These are phyloP conservation scores for Aspergillus sp. DNA, from an alignment of 2,329 filamentous ascomycete genomes.

Conservation along the genomic window DNA sequence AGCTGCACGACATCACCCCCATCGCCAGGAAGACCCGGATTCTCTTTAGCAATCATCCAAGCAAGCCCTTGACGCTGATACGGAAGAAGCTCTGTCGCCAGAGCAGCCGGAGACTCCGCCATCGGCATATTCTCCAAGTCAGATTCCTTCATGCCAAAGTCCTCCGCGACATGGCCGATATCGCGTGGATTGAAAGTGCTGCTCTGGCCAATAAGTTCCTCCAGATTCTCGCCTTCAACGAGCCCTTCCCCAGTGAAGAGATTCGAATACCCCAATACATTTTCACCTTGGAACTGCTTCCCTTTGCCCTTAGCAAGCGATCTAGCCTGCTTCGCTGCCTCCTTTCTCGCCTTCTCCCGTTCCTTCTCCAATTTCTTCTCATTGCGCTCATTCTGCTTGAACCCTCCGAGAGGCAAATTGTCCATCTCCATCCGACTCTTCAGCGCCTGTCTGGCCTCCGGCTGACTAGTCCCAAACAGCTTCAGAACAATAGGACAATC, in stretches of 20 bases:
- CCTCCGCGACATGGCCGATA: slow-evolving; percentile 65
- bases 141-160: slow-evolving; percentile 70
- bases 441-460: slow-evolving; percentile 55
- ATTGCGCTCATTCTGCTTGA: slow-evolving; percentile 60
- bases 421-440: slow-evolving; percentile 64
- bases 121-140: slow-evolving; percentile 70
- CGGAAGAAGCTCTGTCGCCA: slow-evolving; percentile 70
- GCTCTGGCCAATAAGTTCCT: slow-evolving; percentile 66
- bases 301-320: slow-evolving; percentile 30
- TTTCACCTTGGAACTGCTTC: slow-evolving; percentile 26
- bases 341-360: slow-evolving; percentile 51
- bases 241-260: slow-evolving; percentile 34
- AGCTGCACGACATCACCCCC: slow-evolving; percentile 69
- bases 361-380: slow-evolving; percentile 47
- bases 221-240: slow-evolving; percentile 49
- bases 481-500: slow-evolving; percentile 72
- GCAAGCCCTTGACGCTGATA: slow-evolving; percentile 78
- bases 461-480: slow-evolving; percentile 68
- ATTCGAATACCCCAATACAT: slow-evolving; percentile 37
- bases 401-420: slow-evolving; percentile 58
- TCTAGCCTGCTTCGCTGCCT: slow-evolving; percentile 37
- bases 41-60: slow-evolving; percentile 79
- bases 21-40: slow-evolving; percentile 62
- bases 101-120: slow-evolving; percentile 65
- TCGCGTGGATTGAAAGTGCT: slow-evolving; percentile 68